Evolutionary conservation across 2,329 filamentous ascomycete genomes (phyloP), one percentile per base, ranked within the genome.

Genomic region (Scytalidium sp.): DNA sequence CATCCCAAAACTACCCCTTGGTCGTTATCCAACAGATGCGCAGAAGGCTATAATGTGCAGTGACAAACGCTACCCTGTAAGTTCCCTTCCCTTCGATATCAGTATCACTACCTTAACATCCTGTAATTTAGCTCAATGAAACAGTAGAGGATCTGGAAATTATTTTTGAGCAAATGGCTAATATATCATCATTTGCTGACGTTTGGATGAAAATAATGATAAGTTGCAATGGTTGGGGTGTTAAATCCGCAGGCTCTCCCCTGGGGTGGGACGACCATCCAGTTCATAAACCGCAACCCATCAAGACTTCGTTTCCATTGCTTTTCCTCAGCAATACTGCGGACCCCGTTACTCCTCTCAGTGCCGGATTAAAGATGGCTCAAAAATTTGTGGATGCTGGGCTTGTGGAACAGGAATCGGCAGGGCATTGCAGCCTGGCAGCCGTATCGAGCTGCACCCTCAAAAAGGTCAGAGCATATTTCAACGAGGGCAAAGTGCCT

Each of bases 321-420:
- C 57, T 73, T 6, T 70, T 72, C 50, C 41, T 69, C 23, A 68
- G 68, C 44, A 73, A 70, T 23, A 70, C 65, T 3, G 55, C 64
- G 29, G 70, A 72, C 49, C 66, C 67, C 11, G 54, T 72, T n/a
- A 67, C 69, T 6, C 68, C 69, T 10, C 52, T 70, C 11, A 41
- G 44, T 2, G 58, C 60, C 2, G 53, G 62, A 11, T 48, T 67
- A n/a, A 58, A 59, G 19, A 64, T 64, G 61, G 56, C 62, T 1
- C 25, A 41, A 13, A 62, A 58, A 45, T 64, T 64, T 32, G 43
- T 53, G 3, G 59, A 55, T 25, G 53, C 62, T 5, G 61, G 60
- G 3, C 51, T 64, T 9, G 50, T 63, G 23, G 61, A 64, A 39
- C 61, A 63, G 25, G 45, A 59, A 27, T 60, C 56, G 3, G 58